Evolutionary conservation across 2,329 filamentous ascomycete genomes (phyloP).

Genomic region (Aureobasidium pullulans): DNA sequence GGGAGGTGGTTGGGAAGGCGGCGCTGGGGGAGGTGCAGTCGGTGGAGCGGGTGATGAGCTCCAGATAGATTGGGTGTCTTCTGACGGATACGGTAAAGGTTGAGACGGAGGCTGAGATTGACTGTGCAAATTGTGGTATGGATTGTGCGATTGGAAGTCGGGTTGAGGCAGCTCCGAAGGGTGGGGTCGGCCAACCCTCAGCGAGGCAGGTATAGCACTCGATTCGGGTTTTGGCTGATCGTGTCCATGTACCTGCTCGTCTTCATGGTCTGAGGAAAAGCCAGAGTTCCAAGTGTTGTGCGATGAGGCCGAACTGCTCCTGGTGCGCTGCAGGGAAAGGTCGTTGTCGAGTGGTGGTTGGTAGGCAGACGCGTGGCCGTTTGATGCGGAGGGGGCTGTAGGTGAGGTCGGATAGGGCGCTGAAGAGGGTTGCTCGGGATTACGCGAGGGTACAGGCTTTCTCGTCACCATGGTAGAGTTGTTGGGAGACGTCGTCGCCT

Average conservation of each 20-base stretch:
- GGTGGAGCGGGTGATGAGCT: slow-evolving; percentile 23
- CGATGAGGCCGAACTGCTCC: slow-evolving; percentile 22
- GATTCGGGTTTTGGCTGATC: slow-evolving; percentile 16
- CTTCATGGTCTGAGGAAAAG: slow-evolving; percentile 23
- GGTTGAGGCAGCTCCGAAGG: neutral
- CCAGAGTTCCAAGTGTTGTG: slow-evolving; percentile 30
- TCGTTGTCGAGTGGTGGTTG: slow-evolving; percentile 20
- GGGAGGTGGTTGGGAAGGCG: slow-evolving; percentile 31
- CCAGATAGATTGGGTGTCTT: slow-evolving; percentile 34
- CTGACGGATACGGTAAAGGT: slow-evolving; percentile 25
- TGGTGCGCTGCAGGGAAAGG: slow-evolving; percentile 12
- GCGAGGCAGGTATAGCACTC: slow-evolving; percentile 16
- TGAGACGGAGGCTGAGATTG: slow-evolving; percentile 31
- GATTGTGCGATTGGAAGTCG: slow-evolving; percentile 36
- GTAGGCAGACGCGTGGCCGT: slow-evolving; percentile 11
- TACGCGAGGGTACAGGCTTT: slow-evolving; percentile 31
- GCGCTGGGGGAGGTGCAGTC: slow-evolving; percentile 18
- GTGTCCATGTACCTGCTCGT: slow-evolving; percentile 3
- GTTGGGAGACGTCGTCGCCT: neutral
- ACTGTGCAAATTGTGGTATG: slow-evolving; percentile 31
- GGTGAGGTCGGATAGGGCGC: slow-evolving; percentile 40
- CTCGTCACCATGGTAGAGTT: slow-evolving; percentile 34
- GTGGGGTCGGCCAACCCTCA: slow-evolving; percentile 16
- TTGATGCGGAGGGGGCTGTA: slow-evolving; percentile 22
- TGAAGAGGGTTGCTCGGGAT: slow-evolving; percentile 34